Percentiles rank a stretch among this genome's conserved stretches.
phyloP scores from a whole-genome alignment of 805 yeast species.

The Wickerhamomyces kurtzmanii region DNA sequence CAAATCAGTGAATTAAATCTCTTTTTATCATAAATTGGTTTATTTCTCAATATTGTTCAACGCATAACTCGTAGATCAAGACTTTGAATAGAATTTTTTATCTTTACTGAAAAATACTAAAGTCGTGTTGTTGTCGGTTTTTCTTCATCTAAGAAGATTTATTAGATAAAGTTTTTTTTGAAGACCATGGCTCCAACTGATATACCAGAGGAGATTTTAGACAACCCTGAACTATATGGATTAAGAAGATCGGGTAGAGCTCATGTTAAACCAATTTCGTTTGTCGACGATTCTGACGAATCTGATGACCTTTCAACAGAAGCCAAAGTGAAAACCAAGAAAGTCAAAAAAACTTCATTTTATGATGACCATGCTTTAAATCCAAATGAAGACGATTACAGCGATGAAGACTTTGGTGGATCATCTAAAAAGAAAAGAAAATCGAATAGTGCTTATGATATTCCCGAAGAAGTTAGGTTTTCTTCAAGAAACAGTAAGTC shows the following conservation, averaged over 20 bases:
- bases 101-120: too few species aligned
- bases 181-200: conserved; percentile 15
- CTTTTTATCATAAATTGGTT: too few species aligned
- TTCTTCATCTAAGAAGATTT: too few species aligned
- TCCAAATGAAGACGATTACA: conserved; percentile 5
- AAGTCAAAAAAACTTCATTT: conserved; percentile 1
- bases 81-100: too few species aligned
- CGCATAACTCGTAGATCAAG: too few species aligned
- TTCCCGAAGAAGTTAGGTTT: conserved; percentile 53
- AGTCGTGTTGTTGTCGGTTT: too few species aligned
- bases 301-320: conserved; percentile 13
- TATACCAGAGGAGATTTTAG: conserved; percentile 44
- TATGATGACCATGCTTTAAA: conserved; percentile 15
- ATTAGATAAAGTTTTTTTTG: too few species aligned
- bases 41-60: too few species aligned
- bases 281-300: conserved; percentile 13
- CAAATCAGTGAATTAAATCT: too few species aligned
- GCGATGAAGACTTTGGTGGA: conserved; percentile 27
- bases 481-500: conserved; percentile 56
- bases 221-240: conserved; percentile 78
- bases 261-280: conserved; percentile 23
- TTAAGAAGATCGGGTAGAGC: conserved; percentile 68
- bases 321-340: conserved; percentile 1
- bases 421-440: conserved; percentile 9
- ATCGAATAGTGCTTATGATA: conserved; percentile 7